Base-by-base conservation (phyloP, 2,329 filamentous ascomycete species). In the Scortechinia acanthostroma region DNA sequence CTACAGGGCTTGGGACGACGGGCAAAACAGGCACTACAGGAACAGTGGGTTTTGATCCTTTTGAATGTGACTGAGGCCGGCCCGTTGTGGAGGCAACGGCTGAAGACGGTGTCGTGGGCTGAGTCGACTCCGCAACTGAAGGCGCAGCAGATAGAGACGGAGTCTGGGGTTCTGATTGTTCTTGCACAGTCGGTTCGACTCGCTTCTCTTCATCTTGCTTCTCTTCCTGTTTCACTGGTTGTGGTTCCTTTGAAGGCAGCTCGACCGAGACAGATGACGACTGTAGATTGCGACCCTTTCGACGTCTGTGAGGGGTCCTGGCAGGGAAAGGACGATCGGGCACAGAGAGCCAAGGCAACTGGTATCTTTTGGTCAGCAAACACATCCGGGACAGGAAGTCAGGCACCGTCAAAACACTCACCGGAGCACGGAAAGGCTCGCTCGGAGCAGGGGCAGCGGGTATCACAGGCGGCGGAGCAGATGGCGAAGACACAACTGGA, bases 341-440 rank as follows among this genome's bases (percentile, higher is more conserved):
- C 10, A 40, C 35, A 40, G 35, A 40, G 20, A 40, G 17, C 35
- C 35, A 40, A 6, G 35, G 35, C 6, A 40, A 13, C 35, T 40
- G 25, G n/a, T n/a, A 30, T 10, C n/a, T 30, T 30, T 10, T 30
- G 10, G 25, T 30, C 25, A 30, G 25, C 10, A 30, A 30, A 30
- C n/a, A n/a, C n/a, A n/a, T n/a, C n/a, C n/a, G n/a, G n/a, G n/a
- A n/a, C n/a, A n/a, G n/a, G n/a, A n/a, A 30, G 10, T n/a, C 25
- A n/a, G 10, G n/a, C 25, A n/a, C 25, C 25, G 25, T n/a, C 25
- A 30, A 30, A 30, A n/a, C 25, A 30, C 25, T 30, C n/a, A 30
- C 25, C 25, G 25, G 25, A 30, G 25, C 25, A n/a, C 25, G 25
- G n/a, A 30, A 30, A 10, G 25, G 25, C n/a, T n/a, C n/a, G 25